Evolutionary conservation across 202 grass and related monocot genomes (phyloP), one percentile per base, ranked within the genome.

Genomic region (Eragrostis tef): DNA sequence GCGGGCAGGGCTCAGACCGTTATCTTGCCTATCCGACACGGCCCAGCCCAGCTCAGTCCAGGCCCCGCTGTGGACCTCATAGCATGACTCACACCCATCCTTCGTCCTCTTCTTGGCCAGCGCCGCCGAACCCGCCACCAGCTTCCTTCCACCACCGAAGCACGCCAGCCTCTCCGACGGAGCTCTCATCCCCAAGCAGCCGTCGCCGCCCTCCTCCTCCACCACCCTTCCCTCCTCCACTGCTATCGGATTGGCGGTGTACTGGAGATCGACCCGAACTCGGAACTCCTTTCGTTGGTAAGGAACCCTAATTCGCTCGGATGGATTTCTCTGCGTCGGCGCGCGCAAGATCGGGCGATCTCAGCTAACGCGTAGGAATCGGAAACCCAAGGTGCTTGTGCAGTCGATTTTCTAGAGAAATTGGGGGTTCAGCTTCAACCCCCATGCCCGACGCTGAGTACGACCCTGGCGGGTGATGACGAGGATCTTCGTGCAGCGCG

Each of bases 401-500:
- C 42, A 57, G 77, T 26, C 25, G 50, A 26, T 68, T 69, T 68
- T 26, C 31, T 69, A 80, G 64, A 52, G 43, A 80, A 11, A 69
- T 80, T 57, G 64, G 49, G 49, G 77, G 39, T 69, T 69, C 77
- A 69, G 64, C 77, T 56, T 36, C 8, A 57, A 80, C 64, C 64
- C 77, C 64, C 64, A 80, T 80, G 77, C 64, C 41, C 21, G 77
- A 80, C 64, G 74, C 85, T 78, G 78, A 82, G 52, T 47, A 77
- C 77, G 79, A 83, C 77, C 77, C 77, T 17, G 77, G 73, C 85
- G 85, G 85, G 85, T 61, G 75, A 99, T 99, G 97, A 99, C 97
- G 87, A 91, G 87, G 83, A 96, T 99, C 73, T 93, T 90, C 75
- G 93, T 99, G 81, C 87, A 93, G 83, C 93, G 97, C 36, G 93